Base-by-base conservation (phyloP, 2,329 filamentous ascomycete genomes). In the Thermoascus crustaceus region DNA sequence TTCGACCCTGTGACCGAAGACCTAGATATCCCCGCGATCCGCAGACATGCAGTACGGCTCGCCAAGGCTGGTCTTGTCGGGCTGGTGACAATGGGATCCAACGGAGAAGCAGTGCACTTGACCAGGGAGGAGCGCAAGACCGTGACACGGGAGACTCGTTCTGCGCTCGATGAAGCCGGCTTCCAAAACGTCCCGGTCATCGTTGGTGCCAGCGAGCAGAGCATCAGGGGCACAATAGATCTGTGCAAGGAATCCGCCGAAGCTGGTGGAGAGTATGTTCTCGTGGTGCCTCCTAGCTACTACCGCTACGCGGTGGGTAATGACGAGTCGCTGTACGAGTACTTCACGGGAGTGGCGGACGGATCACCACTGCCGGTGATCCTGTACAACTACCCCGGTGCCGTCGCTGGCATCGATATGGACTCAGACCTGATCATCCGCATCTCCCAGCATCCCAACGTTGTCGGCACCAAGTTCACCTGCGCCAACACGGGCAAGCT, bases 401-500 rank as follows among this genome's bases (percentile, higher is more conserved):
- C 85, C 32, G 86, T 91, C 4, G 75, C 84, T 4, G 86, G 86
- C 33, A 82, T 93, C 53, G 86, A 94, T 60, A 82, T 94, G 76
- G 85, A 91, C 69, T 88, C 82, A 39, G 86, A 94, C 57, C 72
- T 89, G 40, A 75, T 94, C 52, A 85, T 91, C 66, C 75, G 73
- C 55, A 75, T 94, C 23, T 82, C 81, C 29, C 66, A 78, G 56
- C 85, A 93, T 64, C 77, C 79, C 46, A 93, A 93, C 64, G 85
- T 94, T 52, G 68, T 87, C 43, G 86, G 86, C 43, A 88, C 85
- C 37, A 94, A 94, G 62, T 93, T 94, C 70, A 94, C 86, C 25
- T 93, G 85, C 58, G 86, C 84, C 46, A 91, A 85, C 68, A 91
- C 85, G 1, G 86, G 86, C 45, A 94, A 93, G 66, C 73, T 93